These are phyloP conservation scores for Suhomyces sp. DNA, from an alignment of 805 yeast species.

Conservation along the genomic window DNA sequence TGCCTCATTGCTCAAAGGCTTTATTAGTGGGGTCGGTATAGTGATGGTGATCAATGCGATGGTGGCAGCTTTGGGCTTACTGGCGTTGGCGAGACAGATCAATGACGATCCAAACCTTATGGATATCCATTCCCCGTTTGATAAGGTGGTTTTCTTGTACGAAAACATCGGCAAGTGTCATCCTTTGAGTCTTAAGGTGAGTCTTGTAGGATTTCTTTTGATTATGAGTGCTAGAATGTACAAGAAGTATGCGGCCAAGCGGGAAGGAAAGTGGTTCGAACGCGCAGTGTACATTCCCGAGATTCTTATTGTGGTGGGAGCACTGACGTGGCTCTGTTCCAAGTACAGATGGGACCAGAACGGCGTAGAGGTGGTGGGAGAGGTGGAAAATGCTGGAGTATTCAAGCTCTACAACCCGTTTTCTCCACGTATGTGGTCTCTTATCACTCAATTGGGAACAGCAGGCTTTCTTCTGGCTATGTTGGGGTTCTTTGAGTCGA, in stretches of 20 bases:
- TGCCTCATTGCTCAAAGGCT: slow-evolving; percentile 41
- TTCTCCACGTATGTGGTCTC: slow-evolving; percentile 42
- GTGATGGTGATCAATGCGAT: slow-evolving; percentile 58
- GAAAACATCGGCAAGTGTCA: slow-evolving; percentile 49
- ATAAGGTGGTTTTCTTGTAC: slow-evolving; percentile 59
- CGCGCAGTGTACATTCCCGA: slow-evolving; percentile 75
- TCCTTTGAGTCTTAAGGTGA: slow-evolving; percentile 57
- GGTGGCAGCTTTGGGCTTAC: slow-evolving; percentile 70
- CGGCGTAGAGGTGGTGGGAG: slow-evolving; percentile 72
- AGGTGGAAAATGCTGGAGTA: slow-evolving; percentile 45
- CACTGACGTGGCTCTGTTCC: slow-evolving; percentile 53
- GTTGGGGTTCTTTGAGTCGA: slow-evolving; percentile 88
- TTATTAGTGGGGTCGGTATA: slow-evolving; percentile 43
- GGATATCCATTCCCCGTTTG: slow-evolving; percentile 59
- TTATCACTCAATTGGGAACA: slow-evolving; percentile 58
- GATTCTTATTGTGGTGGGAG: slow-evolving; percentile 68
- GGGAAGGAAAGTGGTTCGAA: slow-evolving; percentile 14
- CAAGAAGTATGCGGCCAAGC: slow-evolving; percentile 26
- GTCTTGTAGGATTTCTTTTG: slow-evolving; percentile 52
- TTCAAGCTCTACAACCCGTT: slow-evolving; percentile 57
- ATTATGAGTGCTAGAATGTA: slow-evolving; percentile 41
- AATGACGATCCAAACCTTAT: slow-evolving; percentile 28
- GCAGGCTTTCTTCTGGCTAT: slow-evolving; percentile 74
- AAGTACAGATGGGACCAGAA: slow-evolving; percentile 44
- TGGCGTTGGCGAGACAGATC: slow-evolving; percentile 39